A percentile compares a stretch with the other conserved stretches of the same genome.
These are phyloP conservation scores for Oehlia diaphana DNA, from an alignment of 192 early-diverging fungal genomes.

Conservation along the genomic window DNA sequence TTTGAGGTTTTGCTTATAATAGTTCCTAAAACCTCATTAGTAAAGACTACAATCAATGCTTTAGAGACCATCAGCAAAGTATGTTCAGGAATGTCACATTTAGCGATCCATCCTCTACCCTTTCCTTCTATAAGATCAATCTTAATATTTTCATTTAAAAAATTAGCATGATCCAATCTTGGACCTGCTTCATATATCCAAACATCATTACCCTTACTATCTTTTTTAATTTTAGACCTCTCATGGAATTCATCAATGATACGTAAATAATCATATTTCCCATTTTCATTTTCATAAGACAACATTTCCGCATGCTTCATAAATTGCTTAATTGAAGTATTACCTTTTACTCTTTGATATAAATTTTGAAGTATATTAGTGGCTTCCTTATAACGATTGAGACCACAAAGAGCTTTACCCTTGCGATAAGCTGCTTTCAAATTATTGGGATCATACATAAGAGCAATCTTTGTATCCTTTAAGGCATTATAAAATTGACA, in stretches of 20 bases:
- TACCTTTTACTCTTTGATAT: neutral
- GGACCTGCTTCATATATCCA: neutral
- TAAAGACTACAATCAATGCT: neutral
- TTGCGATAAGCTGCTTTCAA: neutral
- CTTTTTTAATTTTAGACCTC: neutral
- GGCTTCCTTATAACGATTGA: conserved; percentile 9
- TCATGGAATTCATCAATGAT: conserved; percentile 9
- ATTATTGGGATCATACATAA: neutral
- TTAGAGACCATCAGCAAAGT: conserved; percentile 17
- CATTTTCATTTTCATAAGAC: neutral
- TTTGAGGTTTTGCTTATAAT: no score
- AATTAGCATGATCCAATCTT: conserved; percentile 3
- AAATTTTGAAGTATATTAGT: neutral
- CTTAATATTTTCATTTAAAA: neutral
- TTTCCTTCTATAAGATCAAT: neutral
- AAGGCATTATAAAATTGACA: neutral
- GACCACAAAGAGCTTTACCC: neutral
- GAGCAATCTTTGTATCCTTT: neutral
- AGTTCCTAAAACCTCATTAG: no score
- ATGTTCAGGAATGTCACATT: neutral
- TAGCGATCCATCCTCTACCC: conserved; percentile 7
- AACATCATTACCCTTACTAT: neutral
- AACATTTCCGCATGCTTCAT: conserved; percentile 1
- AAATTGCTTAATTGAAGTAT: neutral
- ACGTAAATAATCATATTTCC: neutral